phyloP scores from a whole-genome alignment of 1,139 yeast genomes.

The Pneumocystis sp. region DNA sequence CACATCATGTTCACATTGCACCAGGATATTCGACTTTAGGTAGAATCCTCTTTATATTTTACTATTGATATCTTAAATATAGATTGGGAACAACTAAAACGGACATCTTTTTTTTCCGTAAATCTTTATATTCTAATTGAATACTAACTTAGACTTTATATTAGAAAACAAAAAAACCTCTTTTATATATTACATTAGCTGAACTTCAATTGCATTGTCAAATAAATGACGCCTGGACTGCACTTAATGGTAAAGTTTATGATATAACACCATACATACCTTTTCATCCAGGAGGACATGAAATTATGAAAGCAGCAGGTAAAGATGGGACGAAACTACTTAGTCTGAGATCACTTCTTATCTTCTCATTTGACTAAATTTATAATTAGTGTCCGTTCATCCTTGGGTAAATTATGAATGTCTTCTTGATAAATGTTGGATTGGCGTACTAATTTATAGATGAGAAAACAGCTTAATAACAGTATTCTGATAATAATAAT shows the following conservation, averaged over 20 bases:
- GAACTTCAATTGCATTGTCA: slow-evolving; percentile 48
- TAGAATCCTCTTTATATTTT: neutral
- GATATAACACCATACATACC: slow-evolving; percentile 67
- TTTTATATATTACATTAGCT: slow-evolving; percentile 39
- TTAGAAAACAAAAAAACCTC: slow-evolving; percentile 1
- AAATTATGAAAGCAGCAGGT: slow-evolving; percentile 70
- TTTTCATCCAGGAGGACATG: slow-evolving; percentile 91
- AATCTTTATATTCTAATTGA: slow-evolving; percentile 20
- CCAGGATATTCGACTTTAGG: neutral
- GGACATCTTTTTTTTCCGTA: slow-evolving; percentile 30
- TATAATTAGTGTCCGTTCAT: slow-evolving; percentile 14
- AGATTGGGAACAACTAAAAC: slow-evolving; percentile 63
- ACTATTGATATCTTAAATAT: slow-evolving; percentile 17
- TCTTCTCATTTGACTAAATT: neutral
- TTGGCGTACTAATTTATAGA: slow-evolving; percentile 34
- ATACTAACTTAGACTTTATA: neutral
- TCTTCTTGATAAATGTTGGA: slow-evolving; percentile 59
- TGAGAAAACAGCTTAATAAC: neutral
- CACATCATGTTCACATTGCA: neutral
- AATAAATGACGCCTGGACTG: slow-evolving; percentile 69
- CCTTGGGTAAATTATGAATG: slow-evolving; percentile 48
- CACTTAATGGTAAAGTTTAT: slow-evolving; percentile 65
- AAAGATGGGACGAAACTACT: slow-evolving; percentile 70
- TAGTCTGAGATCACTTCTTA: slow-evolving; percentile 21
- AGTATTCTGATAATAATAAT: neutral